Evolutionary conservation across 768 basidiomycete genomes (phyloP).

Genomic region (Tulasnella sp.): DNA sequence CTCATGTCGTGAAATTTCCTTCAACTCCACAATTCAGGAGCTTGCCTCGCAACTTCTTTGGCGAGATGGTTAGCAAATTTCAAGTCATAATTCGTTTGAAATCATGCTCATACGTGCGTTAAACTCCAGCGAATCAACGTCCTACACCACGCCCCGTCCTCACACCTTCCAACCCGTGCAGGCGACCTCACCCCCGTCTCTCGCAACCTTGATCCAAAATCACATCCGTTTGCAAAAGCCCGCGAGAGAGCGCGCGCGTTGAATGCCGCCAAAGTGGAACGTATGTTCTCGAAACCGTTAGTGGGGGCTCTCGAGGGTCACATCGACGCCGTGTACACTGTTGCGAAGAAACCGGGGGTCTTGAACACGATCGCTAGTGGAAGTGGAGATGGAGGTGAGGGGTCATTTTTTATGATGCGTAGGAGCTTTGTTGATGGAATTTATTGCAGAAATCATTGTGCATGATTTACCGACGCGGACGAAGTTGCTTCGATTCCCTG

Average conservation of each 20-base stretch:
- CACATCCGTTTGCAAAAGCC: slow-evolving; percentile 89
- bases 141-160: slow-evolving; percentile 69
- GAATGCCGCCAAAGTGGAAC: slow-evolving; percentile 92
- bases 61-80: background rate
- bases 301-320: slow-evolving; percentile 85
- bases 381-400: slow-evolving; percentile 88
- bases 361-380: slow-evolving; percentile 78
- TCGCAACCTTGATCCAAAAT: slow-evolving; percentile 86
- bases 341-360: slow-evolving; percentile 61
- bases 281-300: slow-evolving; percentile 97
- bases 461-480: slow-evolving; percentile 62
- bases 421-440: background rate
- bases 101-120: background rate
- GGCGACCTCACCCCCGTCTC: slow-evolving; percentile 83
- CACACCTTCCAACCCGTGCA: slow-evolving; percentile 59
- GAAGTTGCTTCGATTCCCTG: slow-evolving; percentile 45
- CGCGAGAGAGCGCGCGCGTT: slow-evolving; percentile 89
- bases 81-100: background rate
- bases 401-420: background rate
- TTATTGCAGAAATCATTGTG: slow-evolving; percentile 59
- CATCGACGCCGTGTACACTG: slow-evolving; percentile 82
- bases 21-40: background rate
- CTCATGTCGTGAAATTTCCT: background rate
- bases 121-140: slow-evolving; percentile 72
- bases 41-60: background rate